These are phyloP conservation scores for Tolypocladium amazonense DNA, from an alignment of 2,329 filamentous ascomycete species.

Conservation along the genomic window DNA sequence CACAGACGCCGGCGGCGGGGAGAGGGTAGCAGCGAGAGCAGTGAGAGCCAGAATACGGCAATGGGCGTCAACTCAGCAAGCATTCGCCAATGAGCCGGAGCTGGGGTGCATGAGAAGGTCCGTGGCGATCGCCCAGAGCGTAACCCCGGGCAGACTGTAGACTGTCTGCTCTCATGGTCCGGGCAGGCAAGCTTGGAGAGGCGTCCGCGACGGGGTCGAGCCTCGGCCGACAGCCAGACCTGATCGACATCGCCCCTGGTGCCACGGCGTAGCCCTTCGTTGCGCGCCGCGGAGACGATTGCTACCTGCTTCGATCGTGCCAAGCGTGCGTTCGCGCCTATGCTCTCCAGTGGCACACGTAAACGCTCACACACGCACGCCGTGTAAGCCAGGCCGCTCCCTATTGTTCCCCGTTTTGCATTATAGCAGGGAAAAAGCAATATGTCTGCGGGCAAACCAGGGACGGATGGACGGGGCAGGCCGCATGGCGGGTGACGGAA, in stretches of 20 bases:
- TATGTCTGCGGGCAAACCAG: background rate
- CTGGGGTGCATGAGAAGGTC: slow-evolving; percentile 3
- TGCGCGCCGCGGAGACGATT: background rate
- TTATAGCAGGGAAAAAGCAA: background rate
- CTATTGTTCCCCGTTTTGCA: background rate
- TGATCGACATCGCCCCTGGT: background rate
- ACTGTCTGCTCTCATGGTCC: background rate
- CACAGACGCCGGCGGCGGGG: background rate
- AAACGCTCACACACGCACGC: background rate
- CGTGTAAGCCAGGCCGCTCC: background rate
- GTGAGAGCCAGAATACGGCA: background rate
- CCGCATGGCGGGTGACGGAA: background rate
- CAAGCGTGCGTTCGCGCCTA: background rate
- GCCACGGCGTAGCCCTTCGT: background rate
- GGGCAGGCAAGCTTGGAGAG: background rate
- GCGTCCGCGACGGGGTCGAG: background rate
- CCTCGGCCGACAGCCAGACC: background rate
- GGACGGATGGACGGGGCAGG: background rate
- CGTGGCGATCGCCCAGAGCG: slow-evolving; percentile 1
- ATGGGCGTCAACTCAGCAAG: background rate
- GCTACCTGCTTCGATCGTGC: background rate
- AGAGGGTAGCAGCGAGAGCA: background rate
- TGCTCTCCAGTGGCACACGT: background rate
- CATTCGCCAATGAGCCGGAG: slow-evolving; percentile 3
- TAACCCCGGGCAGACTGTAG: background rate